A percentile compares a stretch with the other conserved stretches of the same genome.
Conservation (phyloP, 176 grass and related monocot genomes). For the sorghum (Sorghum bicolor) region Sorghum_bicolor_NCBIv3 NC_012875.2:59457001-59457500, state of each 20-base stretch:
- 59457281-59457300: slow-evolving; percentile 56
- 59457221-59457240: slow-evolving; percentile 69
- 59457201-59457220: slow-evolving; percentile 74
- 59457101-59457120: slow-evolving; percentile 39
- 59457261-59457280: slow-evolving; percentile 54
- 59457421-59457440: slow-evolving; percentile 90
- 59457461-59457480: slow-evolving; percentile 45
- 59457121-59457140: slow-evolving; percentile 63
- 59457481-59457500: slow-evolving; percentile 29
- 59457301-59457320: slow-evolving; percentile 78
- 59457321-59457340: slow-evolving; percentile 89
- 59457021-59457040: slow-evolving; percentile 66
- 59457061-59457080: slow-evolving; percentile 64
- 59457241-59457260: slow-evolving; percentile 74
- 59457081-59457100: slow-evolving; percentile 53
- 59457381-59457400: slow-evolving; percentile 68
- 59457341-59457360: slow-evolving; percentile 73
- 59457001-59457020: slow-evolving; percentile 58
- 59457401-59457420: slow-evolving; percentile 69
- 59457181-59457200: slow-evolving; percentile 82
- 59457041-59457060: slow-evolving; percentile 53
- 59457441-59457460: slow-evolving; percentile 56
- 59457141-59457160: slow-evolving; percentile 66
- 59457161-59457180: slow-evolving; percentile 60
- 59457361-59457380: slow-evolving; percentile 76